Conservation (phyloP, 257 asterid genomes). For the Solanum bulbocastanum region DNA sequence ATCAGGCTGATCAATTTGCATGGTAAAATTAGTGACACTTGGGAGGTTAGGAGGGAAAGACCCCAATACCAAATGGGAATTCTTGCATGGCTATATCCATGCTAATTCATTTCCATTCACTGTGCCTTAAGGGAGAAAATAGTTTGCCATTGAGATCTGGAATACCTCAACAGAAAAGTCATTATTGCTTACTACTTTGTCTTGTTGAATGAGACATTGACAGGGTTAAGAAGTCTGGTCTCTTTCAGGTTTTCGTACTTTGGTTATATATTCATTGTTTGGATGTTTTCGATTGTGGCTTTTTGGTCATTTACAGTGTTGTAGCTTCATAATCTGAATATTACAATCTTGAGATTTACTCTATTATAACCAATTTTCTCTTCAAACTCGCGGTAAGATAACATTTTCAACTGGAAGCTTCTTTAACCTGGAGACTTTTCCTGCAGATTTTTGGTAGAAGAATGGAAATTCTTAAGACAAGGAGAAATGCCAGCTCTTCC, state of each 20-base stretch:
- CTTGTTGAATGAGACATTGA: not conserved
- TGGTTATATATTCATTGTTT: not conserved
- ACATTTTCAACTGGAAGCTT: not conserved
- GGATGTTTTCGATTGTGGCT: not conserved
- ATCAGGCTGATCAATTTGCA: not conserved
- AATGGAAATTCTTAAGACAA: conserved; percentile 50
- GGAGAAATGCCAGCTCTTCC: conserved; percentile 34
- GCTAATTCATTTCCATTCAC: not conserved
- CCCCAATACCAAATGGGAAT: not conserved
- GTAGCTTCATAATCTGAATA: not conserved
- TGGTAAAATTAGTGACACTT: not conserved
- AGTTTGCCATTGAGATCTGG: not conserved
- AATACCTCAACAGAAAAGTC: not conserved
- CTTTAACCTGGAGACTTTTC: not conserved
- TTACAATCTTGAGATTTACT: not conserved
- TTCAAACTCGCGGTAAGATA: not conserved
- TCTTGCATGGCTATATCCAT: not conserved
- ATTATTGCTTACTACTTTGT: not conserved
- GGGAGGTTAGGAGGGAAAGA: not conserved
- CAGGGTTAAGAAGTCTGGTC: not conserved
- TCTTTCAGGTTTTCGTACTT: not conserved
- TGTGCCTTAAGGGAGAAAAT: not conserved
- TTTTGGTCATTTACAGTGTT: not conserved
- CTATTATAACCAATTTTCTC: not conserved
- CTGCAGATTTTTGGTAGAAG: conserved; percentile 73